These are phyloP conservation scores for Fraxinus pennsylvanica DNA, from an alignment of 257 asterid species.

Conservation along the genomic window DNA sequence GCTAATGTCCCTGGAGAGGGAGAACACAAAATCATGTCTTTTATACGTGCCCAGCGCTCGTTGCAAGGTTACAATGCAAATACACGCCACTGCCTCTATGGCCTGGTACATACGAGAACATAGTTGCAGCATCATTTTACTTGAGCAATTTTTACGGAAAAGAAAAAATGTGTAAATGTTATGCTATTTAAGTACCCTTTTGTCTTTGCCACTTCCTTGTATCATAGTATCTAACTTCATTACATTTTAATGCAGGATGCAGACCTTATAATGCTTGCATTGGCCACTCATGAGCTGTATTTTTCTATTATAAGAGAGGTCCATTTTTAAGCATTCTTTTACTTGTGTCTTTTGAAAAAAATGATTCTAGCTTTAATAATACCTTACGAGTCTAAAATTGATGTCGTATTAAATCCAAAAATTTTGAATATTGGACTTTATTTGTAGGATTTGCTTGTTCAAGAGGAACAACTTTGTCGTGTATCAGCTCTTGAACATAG, in stretches of 20 bases:
- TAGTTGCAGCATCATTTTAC: not conserved
- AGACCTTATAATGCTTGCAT: conserved; percentile 64
- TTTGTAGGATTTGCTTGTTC: conserved; percentile 19
- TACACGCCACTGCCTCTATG: conserved; percentile 64
- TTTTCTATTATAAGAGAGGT: conserved; percentile 74
- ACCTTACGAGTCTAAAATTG: not conserved
- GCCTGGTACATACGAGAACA: conserved; percentile 38
- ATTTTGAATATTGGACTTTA: not conserved
- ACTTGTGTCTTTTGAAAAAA: not conserved
- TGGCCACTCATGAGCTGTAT: conserved; percentile 65
- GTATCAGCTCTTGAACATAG: conserved; percentile 10
- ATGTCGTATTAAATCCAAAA: not conserved
- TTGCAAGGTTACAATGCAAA: conserved; percentile 55
- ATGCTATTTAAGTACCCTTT: not conserved
- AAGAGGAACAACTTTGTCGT: not conserved
- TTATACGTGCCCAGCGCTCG: conserved; percentile 53
- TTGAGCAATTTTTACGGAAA: not conserved
- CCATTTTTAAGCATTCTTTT: not conserved
- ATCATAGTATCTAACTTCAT: not conserved
- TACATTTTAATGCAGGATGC: conserved; percentile 52
- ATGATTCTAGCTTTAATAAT: not conserved
- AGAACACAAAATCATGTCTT: conserved; percentile 69
- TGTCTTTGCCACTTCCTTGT: not conserved
- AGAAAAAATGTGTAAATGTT: not conserved
- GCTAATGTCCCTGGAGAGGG: conserved; percentile 79